Conservation (phyloP, 164 flowering plant species). For the Berberis thunbergii region DNA sequence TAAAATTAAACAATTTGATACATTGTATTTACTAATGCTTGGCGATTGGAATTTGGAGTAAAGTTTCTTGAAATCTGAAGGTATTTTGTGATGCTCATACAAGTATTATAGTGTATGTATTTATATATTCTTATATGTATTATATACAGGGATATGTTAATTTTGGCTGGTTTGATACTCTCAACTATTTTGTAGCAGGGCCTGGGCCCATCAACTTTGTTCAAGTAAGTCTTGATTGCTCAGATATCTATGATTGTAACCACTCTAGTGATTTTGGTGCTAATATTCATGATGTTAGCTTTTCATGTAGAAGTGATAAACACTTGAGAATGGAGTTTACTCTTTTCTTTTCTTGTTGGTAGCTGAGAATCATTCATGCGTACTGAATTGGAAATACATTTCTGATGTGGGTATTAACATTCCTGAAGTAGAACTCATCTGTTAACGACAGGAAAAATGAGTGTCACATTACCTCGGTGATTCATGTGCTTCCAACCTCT, state of each 20-base stretch:
- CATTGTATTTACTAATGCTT: too few species aligned
- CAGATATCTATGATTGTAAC: not conserved
- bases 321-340: not conserved
- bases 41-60: not conserved
- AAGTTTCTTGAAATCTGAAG: not conserved
- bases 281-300: too few species aligned
- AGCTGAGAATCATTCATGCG: not conserved
- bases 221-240: constrained; percentile 46
- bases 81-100: not conserved
- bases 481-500: too few species aligned
- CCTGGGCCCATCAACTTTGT: constrained; percentile 58
- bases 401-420: too few species aligned
- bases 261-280: not conserved
- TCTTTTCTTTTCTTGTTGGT: not conserved
- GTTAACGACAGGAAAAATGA: too few species aligned
- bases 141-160: constrained; percentile 69
- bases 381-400: not conserved
- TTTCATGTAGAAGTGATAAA: too few species aligned
- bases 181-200: constrained; percentile 55
- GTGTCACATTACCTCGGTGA: too few species aligned
- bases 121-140: not conserved
- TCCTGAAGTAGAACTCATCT: not conserved
- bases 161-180: constrained; percentile 66
- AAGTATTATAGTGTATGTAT: not conserved
- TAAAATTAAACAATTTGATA: too few species aligned